Evolutionary conservation across 169 alveolate species (phyloP).

Genomic region (Perkinsus chesapeaki): DNA sequence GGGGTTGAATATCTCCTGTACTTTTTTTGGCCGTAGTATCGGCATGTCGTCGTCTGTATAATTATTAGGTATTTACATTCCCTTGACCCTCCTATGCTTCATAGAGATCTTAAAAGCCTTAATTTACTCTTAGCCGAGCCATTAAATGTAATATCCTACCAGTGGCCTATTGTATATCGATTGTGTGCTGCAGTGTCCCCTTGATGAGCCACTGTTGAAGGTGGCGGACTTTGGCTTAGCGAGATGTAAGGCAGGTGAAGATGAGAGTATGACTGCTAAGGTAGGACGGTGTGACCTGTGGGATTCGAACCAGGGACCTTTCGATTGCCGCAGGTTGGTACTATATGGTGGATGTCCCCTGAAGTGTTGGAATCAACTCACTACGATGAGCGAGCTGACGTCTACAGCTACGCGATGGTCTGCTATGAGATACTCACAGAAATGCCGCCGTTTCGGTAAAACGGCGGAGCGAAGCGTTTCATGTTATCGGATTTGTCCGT

Average conservation of each 20-base stretch:
- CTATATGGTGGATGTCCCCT: constrained; percentile 67
- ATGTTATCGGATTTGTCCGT: background rate
- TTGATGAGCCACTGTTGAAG: constrained; percentile 35
- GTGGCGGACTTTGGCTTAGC: constrained; percentile 54
- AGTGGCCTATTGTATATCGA: background rate
- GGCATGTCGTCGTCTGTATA: too few relatives aligned
- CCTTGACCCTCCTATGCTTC: constrained; percentile 50
- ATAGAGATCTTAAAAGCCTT: constrained; percentile 62
- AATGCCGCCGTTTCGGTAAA: constrained; percentile 43
- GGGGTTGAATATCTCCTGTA: too few relatives aligned
- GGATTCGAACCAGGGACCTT: background rate
- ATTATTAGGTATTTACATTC: constrained; percentile 39
- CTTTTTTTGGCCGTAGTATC: too few relatives aligned
- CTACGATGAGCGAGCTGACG: constrained; percentile 61
- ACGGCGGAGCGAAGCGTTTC: background rate
- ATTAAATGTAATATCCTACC: constrained; percentile 23
- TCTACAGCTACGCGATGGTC: constrained; percentile 56
- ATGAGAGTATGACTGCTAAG: constrained; percentile 36
- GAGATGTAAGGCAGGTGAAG: constrained; percentile 15
- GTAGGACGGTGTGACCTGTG: constrained; percentile 60
- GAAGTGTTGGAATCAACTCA: constrained; percentile 48
- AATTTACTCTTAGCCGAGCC: constrained; percentile 21
- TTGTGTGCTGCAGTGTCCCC: background rate
- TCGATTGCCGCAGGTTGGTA: constrained; percentile 18
- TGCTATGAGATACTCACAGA: constrained; percentile 55